Evolutionary conservation across 2,329 filamentous ascomycete species (phyloP).

Genomic region (Trichoderma sp.): DNA sequence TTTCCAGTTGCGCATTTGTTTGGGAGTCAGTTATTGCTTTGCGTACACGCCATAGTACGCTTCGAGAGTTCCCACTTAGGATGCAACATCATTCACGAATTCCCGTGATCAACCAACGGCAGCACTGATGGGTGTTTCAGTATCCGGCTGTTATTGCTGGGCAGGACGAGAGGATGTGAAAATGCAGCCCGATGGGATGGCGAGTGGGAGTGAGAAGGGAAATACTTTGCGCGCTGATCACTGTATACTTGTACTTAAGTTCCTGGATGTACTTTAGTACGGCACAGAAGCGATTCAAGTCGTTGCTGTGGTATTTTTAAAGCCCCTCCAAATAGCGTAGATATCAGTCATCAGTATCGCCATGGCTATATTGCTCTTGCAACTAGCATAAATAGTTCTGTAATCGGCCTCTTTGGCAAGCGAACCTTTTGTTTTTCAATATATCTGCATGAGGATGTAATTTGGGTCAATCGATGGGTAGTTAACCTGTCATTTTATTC

Average conservation of each 20-base stretch:
- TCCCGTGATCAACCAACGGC: not conserved
- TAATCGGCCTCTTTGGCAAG: not conserved
- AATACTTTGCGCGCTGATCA: not conserved
- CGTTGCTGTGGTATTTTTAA: not conserved
- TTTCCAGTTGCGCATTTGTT: not conserved
- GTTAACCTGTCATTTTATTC: not conserved
- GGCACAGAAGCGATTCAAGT: no score
- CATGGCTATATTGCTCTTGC: not conserved
- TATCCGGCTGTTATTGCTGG: not conserved
- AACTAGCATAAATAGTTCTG: not conserved
- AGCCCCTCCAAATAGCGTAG: not conserved
- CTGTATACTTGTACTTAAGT: not conserved
- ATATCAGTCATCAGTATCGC: not conserved
- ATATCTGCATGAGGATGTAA: not conserved
- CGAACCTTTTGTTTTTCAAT: not conserved
- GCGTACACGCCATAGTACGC: not conserved
- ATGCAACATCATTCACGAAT: not conserved
- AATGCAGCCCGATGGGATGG: not conserved
- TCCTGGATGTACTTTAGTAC: no score
- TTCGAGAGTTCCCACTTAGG: constrained; percentile 14
- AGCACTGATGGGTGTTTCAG: not conserved
- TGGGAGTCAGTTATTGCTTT: not conserved
- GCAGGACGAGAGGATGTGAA: not conserved
- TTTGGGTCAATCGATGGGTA: not conserved
- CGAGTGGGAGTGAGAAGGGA: not conserved